Conservation (phyloP, 2,329 filamentous ascomycete species). For the Phyllosticta paracitricarpa region DNA sequence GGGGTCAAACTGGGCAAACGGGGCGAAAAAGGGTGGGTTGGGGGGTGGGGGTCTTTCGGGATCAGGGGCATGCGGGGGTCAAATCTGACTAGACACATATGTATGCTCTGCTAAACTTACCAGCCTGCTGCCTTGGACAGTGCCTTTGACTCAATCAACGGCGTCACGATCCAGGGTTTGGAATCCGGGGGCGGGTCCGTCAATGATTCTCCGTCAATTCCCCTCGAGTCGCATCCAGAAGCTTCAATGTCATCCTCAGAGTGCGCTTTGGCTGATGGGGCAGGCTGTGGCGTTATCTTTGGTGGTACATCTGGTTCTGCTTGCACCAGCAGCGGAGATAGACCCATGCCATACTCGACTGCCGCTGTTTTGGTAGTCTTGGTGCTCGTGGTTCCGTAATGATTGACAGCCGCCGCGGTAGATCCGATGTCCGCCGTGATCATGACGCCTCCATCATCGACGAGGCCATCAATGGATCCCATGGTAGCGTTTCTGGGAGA, state of each 20-base stretch:
- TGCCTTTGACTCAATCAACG: conserved; percentile 55
- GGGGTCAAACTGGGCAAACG: not conserved
- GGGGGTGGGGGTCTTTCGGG: not conserved
- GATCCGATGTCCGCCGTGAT: not conserved
- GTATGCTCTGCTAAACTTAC: conserved; percentile 34
- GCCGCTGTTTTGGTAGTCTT: not conserved
- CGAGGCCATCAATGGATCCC: not conserved
- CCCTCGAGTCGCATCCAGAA: not conserved
- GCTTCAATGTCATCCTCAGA: not conserved
- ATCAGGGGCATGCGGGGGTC: not conserved
- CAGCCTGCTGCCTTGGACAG: conserved; percentile 64
- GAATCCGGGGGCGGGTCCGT: not conserved
- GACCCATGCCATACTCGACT: not conserved
- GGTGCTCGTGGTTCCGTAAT: not conserved
- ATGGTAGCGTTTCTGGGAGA: not conserved
- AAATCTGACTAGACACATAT: not conserved
- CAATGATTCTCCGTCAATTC: not conserved
- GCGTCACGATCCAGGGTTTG: conserved; percentile 60
- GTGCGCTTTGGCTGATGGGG: no score
- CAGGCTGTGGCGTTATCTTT: not conserved
- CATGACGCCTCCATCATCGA: not conserved
- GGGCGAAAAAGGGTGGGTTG: not conserved
- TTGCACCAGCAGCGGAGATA: not conserved
- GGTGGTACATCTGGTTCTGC: not conserved
- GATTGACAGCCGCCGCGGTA: not conserved